These are phyloP conservation scores for Albophoma yamanashiensis DNA, from an alignment of 2,329 filamentous ascomycete genomes.

Conservation along the genomic window DNA sequence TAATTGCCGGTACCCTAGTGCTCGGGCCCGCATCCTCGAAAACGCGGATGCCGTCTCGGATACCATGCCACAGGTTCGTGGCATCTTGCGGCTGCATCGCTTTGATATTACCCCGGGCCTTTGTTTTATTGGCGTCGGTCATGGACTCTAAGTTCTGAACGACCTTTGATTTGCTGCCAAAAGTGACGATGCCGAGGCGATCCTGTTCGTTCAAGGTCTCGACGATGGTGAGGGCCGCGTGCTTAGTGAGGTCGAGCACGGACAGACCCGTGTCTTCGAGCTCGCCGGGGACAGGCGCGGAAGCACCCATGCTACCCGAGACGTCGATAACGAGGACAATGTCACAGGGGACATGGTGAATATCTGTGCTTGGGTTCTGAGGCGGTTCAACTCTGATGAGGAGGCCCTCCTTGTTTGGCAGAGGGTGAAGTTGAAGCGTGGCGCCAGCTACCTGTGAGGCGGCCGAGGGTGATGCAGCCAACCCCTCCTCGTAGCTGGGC, in stretches of 20 bases:
- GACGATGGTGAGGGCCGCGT: constrained; percentile 47
- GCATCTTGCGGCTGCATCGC: constrained; percentile 22
- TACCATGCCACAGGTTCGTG: constrained; percentile 50
- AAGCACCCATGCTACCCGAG: constrained; percentile 42
- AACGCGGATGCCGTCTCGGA: constrained; percentile 36
- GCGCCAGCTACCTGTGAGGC: constrained; percentile 1
- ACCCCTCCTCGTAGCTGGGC: not conserved
- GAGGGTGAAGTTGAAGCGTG: constrained; percentile 27
- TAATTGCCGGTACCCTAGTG: constrained; percentile 34
- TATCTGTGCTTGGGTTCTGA: constrained; percentile 13
- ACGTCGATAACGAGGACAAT: constrained; percentile 53
- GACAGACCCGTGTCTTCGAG: constrained; percentile 39
- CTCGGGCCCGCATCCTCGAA: constrained; percentile 24
- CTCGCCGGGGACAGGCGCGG: constrained; percentile 36
- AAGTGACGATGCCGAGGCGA: constrained; percentile 47
- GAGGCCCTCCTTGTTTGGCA: constrained; percentile 26
- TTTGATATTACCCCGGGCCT: constrained; percentile 29
- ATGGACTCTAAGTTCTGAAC: constrained; percentile 37
- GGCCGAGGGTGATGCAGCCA: not conserved
- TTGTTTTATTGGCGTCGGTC: constrained; percentile 33
- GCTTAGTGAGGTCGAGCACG: constrained; percentile 48
- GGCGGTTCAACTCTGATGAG: constrained; percentile 37
- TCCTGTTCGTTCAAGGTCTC: constrained; percentile 44
- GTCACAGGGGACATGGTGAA: constrained; percentile 40
- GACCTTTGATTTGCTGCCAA: constrained; percentile 28